A percentile compares a stretch with the other conserved stretches of the same genome.
phyloP scores from a whole-genome alignment of 2,329 filamentous ascomycete species.

The Stromatinia cepivora region DNA sequence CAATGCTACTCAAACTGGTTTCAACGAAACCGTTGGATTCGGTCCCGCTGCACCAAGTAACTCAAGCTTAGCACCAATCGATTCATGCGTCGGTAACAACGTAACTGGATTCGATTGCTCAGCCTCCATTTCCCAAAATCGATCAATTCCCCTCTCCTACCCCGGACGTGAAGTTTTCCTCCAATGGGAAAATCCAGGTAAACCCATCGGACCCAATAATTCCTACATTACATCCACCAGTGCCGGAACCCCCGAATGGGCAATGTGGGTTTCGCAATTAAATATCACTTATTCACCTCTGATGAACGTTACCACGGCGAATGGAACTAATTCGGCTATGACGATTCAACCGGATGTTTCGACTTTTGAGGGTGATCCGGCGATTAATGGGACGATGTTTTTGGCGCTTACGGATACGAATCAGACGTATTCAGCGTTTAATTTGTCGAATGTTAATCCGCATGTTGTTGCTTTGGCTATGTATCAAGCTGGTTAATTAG shows the following conservation, averaged over 20 bases:
- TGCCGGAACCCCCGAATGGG: conserved; percentile 62
- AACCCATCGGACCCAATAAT: conserved; percentile 75
- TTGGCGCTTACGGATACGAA: conserved; percentile 71
- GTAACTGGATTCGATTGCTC: conserved; percentile 57
- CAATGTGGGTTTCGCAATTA: conserved; percentile 75
- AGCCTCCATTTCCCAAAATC: conserved; percentile 67
- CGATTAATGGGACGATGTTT: conserved; percentile 78
- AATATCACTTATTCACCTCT: conserved; percentile 70
- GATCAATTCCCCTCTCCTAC: conserved; percentile 69
- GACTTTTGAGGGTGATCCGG: conserved; percentile 59
- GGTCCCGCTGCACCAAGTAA: conserved; percentile 43
- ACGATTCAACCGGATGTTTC: conserved; percentile 72
- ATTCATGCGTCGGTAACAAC: conserved; percentile 60
- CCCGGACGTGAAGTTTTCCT: conserved; percentile 71
- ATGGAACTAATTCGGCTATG: conserved; percentile 41
- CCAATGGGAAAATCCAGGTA: conserved; percentile 70
- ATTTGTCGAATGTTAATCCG: conserved; percentile 70
- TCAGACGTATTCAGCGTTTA: conserved; percentile 72
- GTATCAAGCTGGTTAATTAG: conserved; percentile 80
- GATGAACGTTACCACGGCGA: conserved; percentile 48
- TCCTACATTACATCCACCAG: conserved; percentile 69
- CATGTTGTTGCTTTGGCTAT: conserved; percentile 73
- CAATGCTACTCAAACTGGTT: conserved; percentile 59
- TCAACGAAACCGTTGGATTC: conserved; percentile 64
- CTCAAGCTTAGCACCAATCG: conserved; percentile 43